These are phyloP conservation scores for Chimonanthus praecox DNA, from an alignment of 164 flowering plant species.

Conservation along the genomic window DNA sequence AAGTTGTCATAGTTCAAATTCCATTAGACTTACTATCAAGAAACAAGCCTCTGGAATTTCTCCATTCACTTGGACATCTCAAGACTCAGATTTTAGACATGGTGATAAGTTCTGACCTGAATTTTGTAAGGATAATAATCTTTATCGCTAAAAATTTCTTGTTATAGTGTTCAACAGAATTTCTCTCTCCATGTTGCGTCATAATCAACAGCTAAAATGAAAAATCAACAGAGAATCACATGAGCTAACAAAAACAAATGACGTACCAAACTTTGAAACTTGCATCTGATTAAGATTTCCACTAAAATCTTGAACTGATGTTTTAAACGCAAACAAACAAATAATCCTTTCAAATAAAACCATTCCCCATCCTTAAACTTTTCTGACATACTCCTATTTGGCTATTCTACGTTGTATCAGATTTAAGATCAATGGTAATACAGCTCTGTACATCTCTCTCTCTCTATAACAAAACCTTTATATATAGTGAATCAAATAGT, in stretches of 20 bases:
- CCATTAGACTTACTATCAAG: not conserved
- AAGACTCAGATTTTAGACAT: not conserved
- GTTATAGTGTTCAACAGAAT: not conserved
- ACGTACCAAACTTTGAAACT: not conserved
- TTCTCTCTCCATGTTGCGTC: not conserved
- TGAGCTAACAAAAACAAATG: not conserved
- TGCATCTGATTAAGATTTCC: constrained; percentile 11
- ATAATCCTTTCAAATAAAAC: constrained; percentile 11
- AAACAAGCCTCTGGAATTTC: not conserved
- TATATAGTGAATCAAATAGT: constrained; percentile 12
- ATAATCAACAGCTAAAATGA: not conserved
- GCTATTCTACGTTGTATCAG: constrained; percentile 4
- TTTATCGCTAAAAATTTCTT: not conserved
- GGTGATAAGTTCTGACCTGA: not conserved
- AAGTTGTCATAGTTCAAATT: not conserved
- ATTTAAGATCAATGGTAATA: constrained; percentile 12
- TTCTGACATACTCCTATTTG: constrained; percentile 14
- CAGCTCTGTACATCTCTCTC: constrained; percentile 25
- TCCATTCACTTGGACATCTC: not conserved
- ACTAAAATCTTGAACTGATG: constrained; percentile 10
- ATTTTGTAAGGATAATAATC: not conserved
- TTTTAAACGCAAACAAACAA: constrained; percentile 10
- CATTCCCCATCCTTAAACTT: constrained; percentile 6
- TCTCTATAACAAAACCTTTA: constrained; percentile 14
- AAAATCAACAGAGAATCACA: not conserved